Conservation (phyloP, 495 filamentous ascomycete species). For the Pseudoneurospora amorphoporcata region DNA sequence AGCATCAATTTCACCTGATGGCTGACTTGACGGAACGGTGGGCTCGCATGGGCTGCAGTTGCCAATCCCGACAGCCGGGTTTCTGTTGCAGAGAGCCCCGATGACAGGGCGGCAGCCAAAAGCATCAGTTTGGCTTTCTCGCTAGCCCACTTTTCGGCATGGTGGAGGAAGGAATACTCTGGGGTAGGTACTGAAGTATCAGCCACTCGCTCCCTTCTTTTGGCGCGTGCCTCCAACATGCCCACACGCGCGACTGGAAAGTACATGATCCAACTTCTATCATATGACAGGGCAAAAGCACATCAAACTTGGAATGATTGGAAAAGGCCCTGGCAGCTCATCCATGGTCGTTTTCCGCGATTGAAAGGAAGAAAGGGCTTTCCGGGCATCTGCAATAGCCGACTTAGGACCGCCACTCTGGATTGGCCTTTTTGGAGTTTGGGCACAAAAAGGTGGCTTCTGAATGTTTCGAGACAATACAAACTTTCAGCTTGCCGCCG, state of each 20-base stretch:
- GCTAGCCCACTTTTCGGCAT: not conserved
- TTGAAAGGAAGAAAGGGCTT: not conserved
- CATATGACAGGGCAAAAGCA: not conserved
- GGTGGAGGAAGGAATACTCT: not conserved
- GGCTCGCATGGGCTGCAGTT: not conserved
- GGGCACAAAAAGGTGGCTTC: not conserved
- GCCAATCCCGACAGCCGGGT: not conserved
- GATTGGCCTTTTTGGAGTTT: conserved; percentile 1
- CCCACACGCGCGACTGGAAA: not conserved
- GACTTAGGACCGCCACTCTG: conserved; percentile 2
- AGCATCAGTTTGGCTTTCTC: not conserved
- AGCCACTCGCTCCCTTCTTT: not conserved
- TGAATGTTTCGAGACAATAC: not conserved
- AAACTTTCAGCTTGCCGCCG: not conserved
- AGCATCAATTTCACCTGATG: not conserved
- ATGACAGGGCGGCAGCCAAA: not conserved
- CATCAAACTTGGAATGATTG: not conserved
- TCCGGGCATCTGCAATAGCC: not conserved
- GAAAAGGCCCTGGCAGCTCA: not conserved
- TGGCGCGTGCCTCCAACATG: not conserved
- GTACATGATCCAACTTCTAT: not conserved
- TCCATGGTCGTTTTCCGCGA: not conserved
- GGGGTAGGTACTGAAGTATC: not conserved
- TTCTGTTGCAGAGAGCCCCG: not conserved
- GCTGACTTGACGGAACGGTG: not conserved